Evolutionary conservation across 345 rosid genomes (phyloP).

Genomic region (Garcia nutans): DNA sequence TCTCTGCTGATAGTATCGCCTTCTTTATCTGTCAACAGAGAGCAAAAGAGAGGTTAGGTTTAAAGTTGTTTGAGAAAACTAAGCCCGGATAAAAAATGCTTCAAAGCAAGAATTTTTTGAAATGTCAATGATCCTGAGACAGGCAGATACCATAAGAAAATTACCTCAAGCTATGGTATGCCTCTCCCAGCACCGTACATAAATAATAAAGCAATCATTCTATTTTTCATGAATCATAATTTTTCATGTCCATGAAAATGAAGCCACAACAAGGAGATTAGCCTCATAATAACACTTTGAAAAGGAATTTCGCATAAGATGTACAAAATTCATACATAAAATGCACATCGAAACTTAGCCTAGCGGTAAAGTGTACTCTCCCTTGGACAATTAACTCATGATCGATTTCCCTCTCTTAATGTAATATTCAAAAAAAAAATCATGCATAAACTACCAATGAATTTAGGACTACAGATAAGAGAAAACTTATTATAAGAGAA

Average conservation of each 20-base stretch:
- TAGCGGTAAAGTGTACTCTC: too few species aligned
- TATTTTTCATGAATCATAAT: background rate
- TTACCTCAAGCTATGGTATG: background rate
- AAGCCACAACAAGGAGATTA: background rate
- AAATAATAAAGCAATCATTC: background rate
- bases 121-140: background rate
- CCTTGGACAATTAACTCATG: too few species aligned
- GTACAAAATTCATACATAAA: background rate
- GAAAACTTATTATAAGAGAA: background rate
- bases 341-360: too few species aligned
- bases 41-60: background rate
- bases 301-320: background rate
- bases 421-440: too few species aligned
- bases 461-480: background rate
- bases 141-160: background rate
- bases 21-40: conserved; percentile 57
- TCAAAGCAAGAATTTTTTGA: too few species aligned
- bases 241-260: background rate
- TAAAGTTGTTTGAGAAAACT: background rate
- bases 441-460: background rate
- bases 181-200: background rate
- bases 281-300: background rate
- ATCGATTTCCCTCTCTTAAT: too few species aligned
- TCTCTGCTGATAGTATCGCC: conserved; percentile 56
- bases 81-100: background rate